Base-by-base conservation (phyloP, 257 asterid species). In the Fraxinus pennsylvanica region DNA sequence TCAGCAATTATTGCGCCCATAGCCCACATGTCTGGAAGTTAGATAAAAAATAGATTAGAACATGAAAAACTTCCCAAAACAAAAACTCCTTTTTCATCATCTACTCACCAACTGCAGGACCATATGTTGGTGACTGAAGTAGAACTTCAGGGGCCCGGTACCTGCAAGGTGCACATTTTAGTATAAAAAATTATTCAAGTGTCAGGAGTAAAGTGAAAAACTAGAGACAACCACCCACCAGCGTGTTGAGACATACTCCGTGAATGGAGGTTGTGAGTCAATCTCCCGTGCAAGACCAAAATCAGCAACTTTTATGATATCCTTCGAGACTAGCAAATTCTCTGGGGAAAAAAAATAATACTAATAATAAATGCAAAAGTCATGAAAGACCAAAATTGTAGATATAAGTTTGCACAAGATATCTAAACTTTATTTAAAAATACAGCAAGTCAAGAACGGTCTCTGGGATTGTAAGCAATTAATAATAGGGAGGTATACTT, bases 1-100 rank as follows among this genome's bases (percentile, higher is more conserved):
- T 91, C 97, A 47, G 97, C 94, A 91, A 91, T 88, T 69, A 91
- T 90, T 52, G 94, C 97, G 59, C 97, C 97, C 93, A 91, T 86
- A 1, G 97, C 97, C 97, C 97, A 91, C 94, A 91, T 90, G 84
- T 91, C 97, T 85, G 87, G 68, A 77, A 79, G 17, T 25, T 33
- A 10, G 15, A 33, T 32, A 78, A 82, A 21, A 67, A 74, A 36
- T n/a, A 6, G 8, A 25, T 29, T 73, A 78, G 15, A 85, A 76
- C 54, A 71, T 5, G 52, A 30, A 71, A 70, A 73, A 75, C 19
- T 22, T 32, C 41, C 39, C 36, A 57, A 10, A 6, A 66, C 13
- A 35, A 38, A 81, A 47, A 19, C n/a, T 50, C 21, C 5, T 50
- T 29, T 47, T 59, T 15, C 39, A 54, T 70, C 67, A 77, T 74